Conservation (phyloP, 495 filamentous ascomycete species). For the Amniculicola lignicola region DNA sequence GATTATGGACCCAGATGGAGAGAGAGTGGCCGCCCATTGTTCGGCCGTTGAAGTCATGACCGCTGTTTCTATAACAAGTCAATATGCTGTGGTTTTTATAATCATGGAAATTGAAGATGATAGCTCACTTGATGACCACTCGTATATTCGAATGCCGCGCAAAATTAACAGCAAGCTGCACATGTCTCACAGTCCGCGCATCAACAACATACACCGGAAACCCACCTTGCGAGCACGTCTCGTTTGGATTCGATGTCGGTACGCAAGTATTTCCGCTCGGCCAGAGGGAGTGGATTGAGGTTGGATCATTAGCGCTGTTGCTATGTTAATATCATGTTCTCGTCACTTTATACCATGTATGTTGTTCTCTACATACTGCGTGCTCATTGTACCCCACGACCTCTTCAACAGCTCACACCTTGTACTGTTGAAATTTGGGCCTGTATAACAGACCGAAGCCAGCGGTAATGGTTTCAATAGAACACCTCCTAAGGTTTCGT, state of each 20-base stretch:
- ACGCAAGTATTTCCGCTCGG: slow-evolving; percentile 15
- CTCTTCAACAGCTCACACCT: slow-evolving; percentile 12
- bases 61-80: slow-evolving; percentile 42
- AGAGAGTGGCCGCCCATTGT: slow-evolving; percentile 48
- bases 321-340: not conserved
- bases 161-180: slow-evolving; percentile 30
- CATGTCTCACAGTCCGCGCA: slow-evolving; percentile 20
- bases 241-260: slow-evolving; percentile 15
- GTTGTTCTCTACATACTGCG: slow-evolving; percentile 12
- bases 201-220: slow-evolving; percentile 28
- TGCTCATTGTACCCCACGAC: slow-evolving; percentile 13
- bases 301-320: slow-evolving; percentile 18
- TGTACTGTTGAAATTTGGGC: slow-evolving; percentile 8
- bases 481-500: slow-evolving; percentile 26
- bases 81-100: not conserved
- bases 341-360: not conserved
- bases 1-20: slow-evolving; percentile 47
- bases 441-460: slow-evolving; percentile 21
- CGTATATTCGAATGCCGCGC: slow-evolving; percentile 27
- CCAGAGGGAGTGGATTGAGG: slow-evolving; percentile 16
- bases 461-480: slow-evolving; percentile 22
- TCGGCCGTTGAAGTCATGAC: slow-evolving; percentile 54
- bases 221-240: slow-evolving; percentile 21
- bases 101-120: not conserved
- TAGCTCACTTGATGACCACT: slow-evolving; percentile 24